Evolutionary conservation across 83 land plant genomes (phyloP), one percentile per base, ranked within the genome.

Genomic region (Thuja plicata): DNA sequence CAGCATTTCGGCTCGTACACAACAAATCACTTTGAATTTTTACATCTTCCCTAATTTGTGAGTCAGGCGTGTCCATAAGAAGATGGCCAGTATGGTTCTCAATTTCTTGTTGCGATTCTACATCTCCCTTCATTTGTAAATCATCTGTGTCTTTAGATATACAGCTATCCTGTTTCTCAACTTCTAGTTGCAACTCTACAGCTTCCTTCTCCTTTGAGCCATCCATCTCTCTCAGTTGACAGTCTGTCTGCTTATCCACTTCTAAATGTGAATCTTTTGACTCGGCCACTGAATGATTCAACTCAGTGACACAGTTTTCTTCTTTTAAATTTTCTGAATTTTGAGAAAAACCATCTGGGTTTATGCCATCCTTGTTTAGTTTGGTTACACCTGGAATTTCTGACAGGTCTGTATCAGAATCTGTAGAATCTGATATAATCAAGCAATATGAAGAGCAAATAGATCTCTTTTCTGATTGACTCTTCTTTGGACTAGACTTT

Each of bases 361-460:
- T 50, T 52, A 84, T 84, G 5, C 54, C 40, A 52, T 50, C 86
- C 86, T 8, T 52, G 16, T 52, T 84, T 32, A 27, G 52, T 13
- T 82, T 82, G 13, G n/a, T 45, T 10, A n/a, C 27, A 8, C 30
- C 32, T 46, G 15, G 54, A 82, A 4, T 10, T 82, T 45, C 54
- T 82, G 85, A 82, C 3, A 27, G 52, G n/a, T 82, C 34, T 13
- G 43, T 27, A 45, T 10, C 54, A 46, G 85, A 82, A 55, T 27
- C 85, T 10, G n/a, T 82, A 12, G 85, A 46, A 82, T 82, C 85
- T 82, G 85, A 27, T 38, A 32, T 82, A 82, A 11, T 82, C 34
- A 46, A n/a, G 15, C 32, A 82, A 82, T 82, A 32, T 46, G 85
- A 82, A 82, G 6, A 10, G 34, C 11, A 43, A 24, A 27, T 0